Evolutionary conservation across 2,329 filamentous ascomycete species (phyloP).

Genomic region (Thelonectria discophora): DNA sequence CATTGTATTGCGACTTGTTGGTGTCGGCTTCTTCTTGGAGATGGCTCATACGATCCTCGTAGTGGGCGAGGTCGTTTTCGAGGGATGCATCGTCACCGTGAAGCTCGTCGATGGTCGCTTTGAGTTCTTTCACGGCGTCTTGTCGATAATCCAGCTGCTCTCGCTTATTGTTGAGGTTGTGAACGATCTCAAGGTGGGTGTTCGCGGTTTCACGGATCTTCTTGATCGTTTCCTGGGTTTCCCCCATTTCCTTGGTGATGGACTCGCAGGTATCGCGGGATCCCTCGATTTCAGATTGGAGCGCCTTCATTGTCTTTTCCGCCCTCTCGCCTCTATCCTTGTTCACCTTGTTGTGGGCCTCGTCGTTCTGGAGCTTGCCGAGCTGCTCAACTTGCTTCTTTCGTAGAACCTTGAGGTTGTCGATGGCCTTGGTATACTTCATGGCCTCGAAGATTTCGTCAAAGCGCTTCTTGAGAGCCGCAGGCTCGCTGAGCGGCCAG

Average conservation of each 20-base stretch:
- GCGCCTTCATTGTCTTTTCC: slow-evolving; percentile 69
- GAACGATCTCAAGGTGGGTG: slow-evolving; percentile 77
- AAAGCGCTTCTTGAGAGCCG: slow-evolving; percentile 88
- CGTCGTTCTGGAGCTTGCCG: slow-evolving; percentile 74
- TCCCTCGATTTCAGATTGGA: slow-evolving; percentile 73
- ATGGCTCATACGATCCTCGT: slow-evolving; percentile 76
- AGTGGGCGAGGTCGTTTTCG: slow-evolving; percentile 75
- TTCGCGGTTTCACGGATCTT: slow-evolving; percentile 78
- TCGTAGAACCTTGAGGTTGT: slow-evolving; percentile 86
- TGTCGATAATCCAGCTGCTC: slow-evolving; percentile 77
- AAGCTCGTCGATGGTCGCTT: slow-evolving; percentile 78
- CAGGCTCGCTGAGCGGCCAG: slow-evolving; percentile 93
- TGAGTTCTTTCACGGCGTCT: slow-evolving; percentile 74
- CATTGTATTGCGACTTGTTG: slow-evolving; percentile 70
- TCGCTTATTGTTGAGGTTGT: slow-evolving; percentile 78
- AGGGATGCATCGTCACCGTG: slow-evolving; percentile 81
- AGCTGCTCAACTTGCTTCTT: slow-evolving; percentile 86
- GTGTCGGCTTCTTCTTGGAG: slow-evolving; percentile 70
- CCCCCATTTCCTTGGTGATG: slow-evolving; percentile 68
- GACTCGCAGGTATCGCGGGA: slow-evolving; percentile 66
- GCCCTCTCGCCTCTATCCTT: slow-evolving; percentile 84
- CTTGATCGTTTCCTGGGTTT: slow-evolving; percentile 65
- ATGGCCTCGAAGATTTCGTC: slow-evolving; percentile 97
- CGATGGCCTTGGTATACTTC: slow-evolving; percentile 97
- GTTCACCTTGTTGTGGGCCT: slow-evolving; percentile 80